Conservation (phyloP, 1,284 basidiomycete species). For the Cystobasidiaceae sp. region DNA sequence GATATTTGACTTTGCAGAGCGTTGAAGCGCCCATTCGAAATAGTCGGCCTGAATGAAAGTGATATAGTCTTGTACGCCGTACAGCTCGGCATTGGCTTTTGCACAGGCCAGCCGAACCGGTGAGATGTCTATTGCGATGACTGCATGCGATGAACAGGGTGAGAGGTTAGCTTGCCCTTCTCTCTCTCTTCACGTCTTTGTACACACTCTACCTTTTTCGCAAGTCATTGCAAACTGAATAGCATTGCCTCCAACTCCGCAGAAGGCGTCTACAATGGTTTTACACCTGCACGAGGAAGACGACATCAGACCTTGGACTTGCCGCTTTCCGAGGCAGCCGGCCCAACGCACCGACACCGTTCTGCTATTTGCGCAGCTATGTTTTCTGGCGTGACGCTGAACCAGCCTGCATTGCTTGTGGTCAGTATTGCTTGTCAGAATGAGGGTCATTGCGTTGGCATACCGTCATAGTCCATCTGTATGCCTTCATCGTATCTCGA, state of each 20-base stretch:
- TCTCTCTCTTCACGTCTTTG: neutral
- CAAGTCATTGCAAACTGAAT: constrained; percentile 96
- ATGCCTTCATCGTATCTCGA: constrained; percentile 64
- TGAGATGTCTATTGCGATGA: constrained; percentile 88
- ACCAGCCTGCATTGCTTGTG: constrained; percentile 80
- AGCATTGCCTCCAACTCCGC: constrained; percentile 94
- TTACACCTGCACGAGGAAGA: constrained; percentile 23
- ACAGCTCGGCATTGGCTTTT: constrained; percentile 82
- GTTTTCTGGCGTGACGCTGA: constrained; percentile 87
- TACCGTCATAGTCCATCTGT: constrained; percentile 50
- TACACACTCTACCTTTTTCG: constrained; percentile 53
- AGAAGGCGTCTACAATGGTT: constrained; percentile 80
- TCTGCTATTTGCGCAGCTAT: constrained; percentile 89
- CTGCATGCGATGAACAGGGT: constrained; percentile 50
- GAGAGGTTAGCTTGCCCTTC: neutral
- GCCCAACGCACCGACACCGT: constrained; percentile 70
- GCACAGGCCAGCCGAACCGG: constrained; percentile 76
- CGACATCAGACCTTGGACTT: neutral
- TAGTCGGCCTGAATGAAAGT: constrained; percentile 89
- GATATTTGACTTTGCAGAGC: constrained; percentile 45
- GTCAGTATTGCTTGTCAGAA: constrained; percentile 56
- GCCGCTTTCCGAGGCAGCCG: constrained; percentile 12
- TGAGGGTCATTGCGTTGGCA: neutral
- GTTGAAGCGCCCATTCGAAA: constrained; percentile 65
- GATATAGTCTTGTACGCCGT: constrained; percentile 88